A percentile compares a stretch with the other conserved stretches of the same genome.
Conservation (phyloP, 2,329 filamentous ascomycete genomes). For the Diaporthe longicolla region DNA sequence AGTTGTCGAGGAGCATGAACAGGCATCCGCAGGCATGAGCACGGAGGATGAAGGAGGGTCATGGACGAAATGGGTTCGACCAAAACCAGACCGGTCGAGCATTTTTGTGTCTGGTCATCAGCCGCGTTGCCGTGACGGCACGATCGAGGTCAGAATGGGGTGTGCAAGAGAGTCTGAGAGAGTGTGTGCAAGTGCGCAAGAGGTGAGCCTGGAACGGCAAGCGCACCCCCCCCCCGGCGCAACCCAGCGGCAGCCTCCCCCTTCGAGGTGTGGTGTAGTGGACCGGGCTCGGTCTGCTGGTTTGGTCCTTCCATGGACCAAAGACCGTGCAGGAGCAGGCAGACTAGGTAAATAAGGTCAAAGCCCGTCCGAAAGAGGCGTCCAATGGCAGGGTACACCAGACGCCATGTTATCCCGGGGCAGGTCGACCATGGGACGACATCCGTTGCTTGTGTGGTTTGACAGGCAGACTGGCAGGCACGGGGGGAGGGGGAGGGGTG, state of each 20-base stretch:
- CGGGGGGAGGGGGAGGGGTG: not conserved
- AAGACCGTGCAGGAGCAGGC: constrained; percentile 11
- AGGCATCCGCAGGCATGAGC: not conserved
- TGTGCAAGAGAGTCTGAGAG: not conserved
- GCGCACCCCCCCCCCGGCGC: too few species aligned
- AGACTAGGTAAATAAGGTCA: constrained; percentile 32
- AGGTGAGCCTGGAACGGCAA: constrained; percentile 15
- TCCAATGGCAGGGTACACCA: constrained; percentile 20
- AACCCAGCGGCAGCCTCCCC: not conserved
- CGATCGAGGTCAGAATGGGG: not conserved
- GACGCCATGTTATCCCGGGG: constrained; percentile 6
- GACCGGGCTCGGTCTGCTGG: constrained; percentile 4
- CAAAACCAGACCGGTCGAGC: constrained; percentile 24
- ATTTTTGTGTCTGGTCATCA: constrained; percentile 28
- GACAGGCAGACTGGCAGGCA: not conserved
- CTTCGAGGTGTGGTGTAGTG: not conserved
- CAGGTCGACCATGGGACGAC: constrained; percentile 3
- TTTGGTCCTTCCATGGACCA: constrained; percentile 7
- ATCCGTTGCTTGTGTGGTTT: constrained; percentile 7
- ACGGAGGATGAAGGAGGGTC: constrained; percentile 22
- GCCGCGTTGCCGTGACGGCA: constrained; percentile 27
- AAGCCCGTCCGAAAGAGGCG: constrained; percentile 25
- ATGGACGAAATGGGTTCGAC: not conserved
- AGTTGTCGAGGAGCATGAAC: constrained; percentile 13
- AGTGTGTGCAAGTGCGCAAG: not conserved